phyloP scores from a whole-genome alignment of 305 asterid species.

The Plantago coronopus region DNA sequence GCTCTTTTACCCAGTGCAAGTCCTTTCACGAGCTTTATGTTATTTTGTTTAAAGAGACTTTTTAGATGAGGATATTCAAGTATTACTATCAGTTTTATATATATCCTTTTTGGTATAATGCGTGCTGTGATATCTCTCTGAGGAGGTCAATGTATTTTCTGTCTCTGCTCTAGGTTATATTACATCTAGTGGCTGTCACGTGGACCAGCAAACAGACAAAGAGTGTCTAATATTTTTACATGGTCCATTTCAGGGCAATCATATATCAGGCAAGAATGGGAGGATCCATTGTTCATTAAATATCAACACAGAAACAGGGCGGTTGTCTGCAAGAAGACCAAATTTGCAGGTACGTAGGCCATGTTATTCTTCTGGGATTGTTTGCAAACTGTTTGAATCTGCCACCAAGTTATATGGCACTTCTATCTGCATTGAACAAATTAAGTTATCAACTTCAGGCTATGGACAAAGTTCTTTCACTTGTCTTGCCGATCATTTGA shows the following conservation, averaged over 20 bases:
- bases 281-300: constrained; percentile 95
- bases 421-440: no score
- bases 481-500: no score
- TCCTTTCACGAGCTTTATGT: background rate
- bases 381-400: no score
- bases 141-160: background rate
- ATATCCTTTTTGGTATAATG: constrained; percentile 3
- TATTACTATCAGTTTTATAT: background rate
- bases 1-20: no score
- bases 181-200: background rate
- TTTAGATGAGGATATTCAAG: constrained; percentile 1
- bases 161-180: constrained; percentile 1
- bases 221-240: constrained; percentile 10
- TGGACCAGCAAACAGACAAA: background rate
- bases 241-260: constrained; percentile 57
- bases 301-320: constrained; percentile 97
- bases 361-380: background rate
- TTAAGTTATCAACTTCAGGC: no score
- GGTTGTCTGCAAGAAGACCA: constrained; percentile 97
- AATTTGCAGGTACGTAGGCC: constrained; percentile 78
- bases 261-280: constrained; percentile 74
- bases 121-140: constrained; percentile 16
- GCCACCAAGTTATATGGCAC: no score
- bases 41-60: background rate
- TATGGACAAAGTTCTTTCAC: no score